Base-by-base conservation (phyloP, 2,329 filamentous ascomycete genomes). In the Parascedosporium putredinis region DNA sequence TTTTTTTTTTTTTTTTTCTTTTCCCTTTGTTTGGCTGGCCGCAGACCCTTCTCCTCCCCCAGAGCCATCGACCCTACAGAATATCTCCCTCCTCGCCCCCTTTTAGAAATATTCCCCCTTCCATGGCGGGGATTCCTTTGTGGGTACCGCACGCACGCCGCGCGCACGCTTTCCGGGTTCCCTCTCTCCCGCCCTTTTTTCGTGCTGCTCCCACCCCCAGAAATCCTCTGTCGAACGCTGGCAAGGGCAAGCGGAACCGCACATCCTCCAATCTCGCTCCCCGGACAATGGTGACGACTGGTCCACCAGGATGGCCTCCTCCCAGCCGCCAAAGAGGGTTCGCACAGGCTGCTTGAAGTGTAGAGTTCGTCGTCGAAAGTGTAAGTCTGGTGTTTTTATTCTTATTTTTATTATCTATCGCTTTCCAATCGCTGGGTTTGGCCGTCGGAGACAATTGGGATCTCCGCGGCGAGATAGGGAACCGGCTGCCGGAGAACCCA, bases 341-440 rank as follows among this genome's bases (percentile, higher is more conserved):
- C 59, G 71, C 47, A 71, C 71, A 1, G 70, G 72, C 12, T 75
- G 71, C 58, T 60, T 72, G 54, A 71, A 70, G 49, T 75, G 72
- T 61, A 68, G 72, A 27, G 61, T 67, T 27, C 68, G 72, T 45
- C 60, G 72, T 44, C 65, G 71, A 27, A 75, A 75, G 61, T 75
- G 72, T 72, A 58, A 55, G 66, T 60, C 16, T 31, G n/a, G 27
- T 7, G 7, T 31, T 12, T 31, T 7, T 6, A 12, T 31, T 31
- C 27, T 31, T 31, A 31, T 31, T 12, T n/a, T n/a, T n/a, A n/a
- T n/a, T n/a, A n/a, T n/a, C n/a, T n/a, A n/a, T n/a, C n/a, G n/a
- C n/a, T n/a, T n/a, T n/a, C n/a, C n/a, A n/a, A n/a, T n/a, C n/a
- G n/a, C n/a, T n/a, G n/a, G n/a, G n/a, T n/a, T n/a, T n/a, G n/a